Percentiles rank a stretch among this genome's conserved stretches.
These are phyloP conservation scores for Chernovozyma aurita DNA, from an alignment of 1,139 yeast genomes.

Conservation along the genomic window DNA sequence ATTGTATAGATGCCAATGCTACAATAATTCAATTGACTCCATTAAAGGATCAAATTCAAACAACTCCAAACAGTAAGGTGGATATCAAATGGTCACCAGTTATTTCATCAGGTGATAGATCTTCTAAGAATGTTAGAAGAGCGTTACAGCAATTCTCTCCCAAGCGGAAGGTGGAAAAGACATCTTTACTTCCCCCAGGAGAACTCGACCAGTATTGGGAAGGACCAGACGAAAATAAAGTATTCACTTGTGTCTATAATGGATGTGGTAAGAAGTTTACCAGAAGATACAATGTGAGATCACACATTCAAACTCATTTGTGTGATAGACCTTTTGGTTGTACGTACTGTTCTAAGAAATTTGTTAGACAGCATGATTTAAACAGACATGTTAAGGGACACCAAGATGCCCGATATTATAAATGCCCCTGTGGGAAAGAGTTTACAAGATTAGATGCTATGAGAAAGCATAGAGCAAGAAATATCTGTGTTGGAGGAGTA, in stretches of 20 bases:
- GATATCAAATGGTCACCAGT: conserved; percentile 55
- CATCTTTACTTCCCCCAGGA: conserved; percentile 84
- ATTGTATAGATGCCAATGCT: conserved; percentile 37
- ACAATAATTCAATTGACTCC: conserved; percentile 42
- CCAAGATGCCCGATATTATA: conserved; percentile 60
- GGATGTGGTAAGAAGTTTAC: conserved; percentile 83
- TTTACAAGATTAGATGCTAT: conserved; percentile 89
- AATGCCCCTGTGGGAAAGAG: conserved; percentile 88
- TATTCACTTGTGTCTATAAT: conserved; percentile 69
- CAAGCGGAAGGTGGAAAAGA: conserved; percentile 46
- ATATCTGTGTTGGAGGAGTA: conserved; percentile 73
- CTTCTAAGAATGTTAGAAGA: conserved; percentile 30
- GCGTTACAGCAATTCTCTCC: conserved; percentile 41
- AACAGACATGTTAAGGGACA: conserved; percentile 90
- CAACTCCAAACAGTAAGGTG: conserved; percentile 29
- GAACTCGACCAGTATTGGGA: conserved; percentile 78
- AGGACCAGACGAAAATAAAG: conserved; percentile 70
- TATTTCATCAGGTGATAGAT: conserved; percentile 41
- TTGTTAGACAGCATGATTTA: conserved; percentile 89
- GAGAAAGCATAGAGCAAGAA: conserved; percentile 72
- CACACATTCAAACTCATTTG: conserved; percentile 95
- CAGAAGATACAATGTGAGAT: conserved; percentile 88
- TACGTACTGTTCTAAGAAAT: conserved; percentile 59
- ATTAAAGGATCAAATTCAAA: conserved; percentile 20
- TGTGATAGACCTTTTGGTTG: conserved; percentile 86